Conservation (phyloP, 768 basidiomycete species). For the Collybiopsis luxurians region DNA sequence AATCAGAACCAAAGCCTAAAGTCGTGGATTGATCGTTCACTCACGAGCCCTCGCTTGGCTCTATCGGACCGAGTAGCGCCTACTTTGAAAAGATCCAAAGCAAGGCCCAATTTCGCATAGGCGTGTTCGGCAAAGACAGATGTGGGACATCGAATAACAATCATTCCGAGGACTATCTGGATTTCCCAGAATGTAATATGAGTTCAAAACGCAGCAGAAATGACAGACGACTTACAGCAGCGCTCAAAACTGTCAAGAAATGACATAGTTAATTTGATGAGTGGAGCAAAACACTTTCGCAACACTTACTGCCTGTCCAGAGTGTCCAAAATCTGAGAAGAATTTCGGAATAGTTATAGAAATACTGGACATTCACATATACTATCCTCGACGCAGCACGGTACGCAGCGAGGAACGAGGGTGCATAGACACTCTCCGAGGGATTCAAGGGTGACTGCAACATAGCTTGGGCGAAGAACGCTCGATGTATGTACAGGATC, state of each 20-base stretch:
- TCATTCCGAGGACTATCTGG: not conserved
- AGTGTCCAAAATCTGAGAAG: not conserved
- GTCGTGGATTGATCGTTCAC: no score
- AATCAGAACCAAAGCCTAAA: no score
- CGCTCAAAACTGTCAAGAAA: not conserved
- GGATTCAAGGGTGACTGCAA: constrained; percentile 41
- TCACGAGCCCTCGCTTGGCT: not conserved
- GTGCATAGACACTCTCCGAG: constrained; percentile 41
- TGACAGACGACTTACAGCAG: not conserved
- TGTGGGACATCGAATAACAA: not conserved
- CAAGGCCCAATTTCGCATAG: not conserved
- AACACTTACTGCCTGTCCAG: constrained; percentile 1
- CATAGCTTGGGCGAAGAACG: constrained; percentile 44
- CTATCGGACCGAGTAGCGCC: not conserved
- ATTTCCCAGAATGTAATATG: not conserved
- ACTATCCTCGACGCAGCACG: constrained; percentile 33
- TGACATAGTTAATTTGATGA: not conserved
- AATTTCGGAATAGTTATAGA: not conserved
- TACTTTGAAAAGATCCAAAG: not conserved
- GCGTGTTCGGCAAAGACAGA: not conserved
- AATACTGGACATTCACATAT: not conserved
- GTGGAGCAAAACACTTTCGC: not conserved
- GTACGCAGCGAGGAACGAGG: constrained; percentile 47
- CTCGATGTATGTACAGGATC: constrained; percentile 43
- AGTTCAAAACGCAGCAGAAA: not conserved